Base-by-base conservation (phyloP, 495 filamentous ascomycete genomes). In the Aspergillus haitiensis region DNA sequence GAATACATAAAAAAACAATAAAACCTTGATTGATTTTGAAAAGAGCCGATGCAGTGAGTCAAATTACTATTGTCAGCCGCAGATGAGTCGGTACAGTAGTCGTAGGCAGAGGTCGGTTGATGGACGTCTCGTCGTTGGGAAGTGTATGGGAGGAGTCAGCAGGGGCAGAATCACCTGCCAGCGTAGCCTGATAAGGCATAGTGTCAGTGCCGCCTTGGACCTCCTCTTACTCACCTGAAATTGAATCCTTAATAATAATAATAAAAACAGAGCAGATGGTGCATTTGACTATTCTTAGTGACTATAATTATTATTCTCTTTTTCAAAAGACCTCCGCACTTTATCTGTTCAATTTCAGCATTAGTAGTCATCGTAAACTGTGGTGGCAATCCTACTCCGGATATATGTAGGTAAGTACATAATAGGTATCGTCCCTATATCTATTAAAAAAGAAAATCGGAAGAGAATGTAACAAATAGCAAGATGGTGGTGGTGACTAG, bases 21-120 rank as follows among this genome's bases (percentile, higher is more conserved):
- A 37, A n/a, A 37, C 40, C 36, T 11, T 27, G 48, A 42, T 35
- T 33, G 49, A 35, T 45, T 59, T 18, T 13, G 45, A 18, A 15
- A 47, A 18, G 16, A n/a, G n/a, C 37, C 7, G 37, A 40, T 4
- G n/a, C 37, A 47, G 15, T 47, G 27, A 47, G 16, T 15, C 44
- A 21, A 21, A 47, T 15, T 42, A 11, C 44, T 40, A 50, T 33
- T 35, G 50, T 37, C 58, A 53, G 58, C 50, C 46, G 55, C 55
- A 42, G 15, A 47, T 11, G 13, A 32, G 48, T 11, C 42, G 11
- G 55, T n/a, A 7, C 42, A 10, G 55, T n/a, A 7, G 46, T 39
- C 33, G 55, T 50, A 21, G 10, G n/a, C 4, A 16, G 50, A 8
- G 11, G 34, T 34, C 32, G 15, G 37, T 46, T 10, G 34, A 32